Conservation (phyloP, 2,329 filamentous ascomycete genomes). For the Ophiocordyceps camponoti-floridani region DNA sequence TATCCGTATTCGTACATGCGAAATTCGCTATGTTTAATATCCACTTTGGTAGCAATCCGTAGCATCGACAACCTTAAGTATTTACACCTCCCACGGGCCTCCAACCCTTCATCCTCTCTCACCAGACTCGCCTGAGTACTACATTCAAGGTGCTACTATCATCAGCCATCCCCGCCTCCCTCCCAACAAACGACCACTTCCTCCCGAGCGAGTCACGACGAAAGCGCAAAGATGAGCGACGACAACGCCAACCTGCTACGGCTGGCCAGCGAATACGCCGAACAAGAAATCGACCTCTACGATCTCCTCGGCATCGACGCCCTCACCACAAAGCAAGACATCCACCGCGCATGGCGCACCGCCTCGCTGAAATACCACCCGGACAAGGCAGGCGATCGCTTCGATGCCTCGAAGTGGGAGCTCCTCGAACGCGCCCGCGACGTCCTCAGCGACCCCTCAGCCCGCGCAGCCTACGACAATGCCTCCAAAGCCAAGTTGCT, state of each 20-base stretch:
- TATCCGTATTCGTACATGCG: no score
- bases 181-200: background rate
- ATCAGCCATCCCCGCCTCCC: no score
- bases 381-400: slow-evolving; percentile 64
- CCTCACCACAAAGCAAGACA: slow-evolving; percentile 48
- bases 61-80: no score
- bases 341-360: slow-evolving; percentile 70
- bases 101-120: no score
- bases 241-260: slow-evolving; percentile 30
- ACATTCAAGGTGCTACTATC: no score
- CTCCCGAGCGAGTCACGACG: background rate
- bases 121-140: no score
- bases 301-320: slow-evolving; percentile 51
- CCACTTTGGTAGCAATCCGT: no score
- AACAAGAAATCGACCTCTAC: slow-evolving; percentile 57
- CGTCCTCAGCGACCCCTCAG: slow-evolving; percentile 52
- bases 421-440: slow-evolving; percentile 73
- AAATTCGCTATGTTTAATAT: no score
- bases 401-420: slow-evolving; percentile 71
- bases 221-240: slow-evolving; percentile 11
- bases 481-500: slow-evolving; percentile 53
- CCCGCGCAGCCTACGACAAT: slow-evolving; percentile 63
- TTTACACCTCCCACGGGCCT: no score
- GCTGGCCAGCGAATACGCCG: slow-evolving; percentile 39
- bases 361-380: slow-evolving; percentile 83